Percentiles rank a stretch among this genome's conserved stretches.
phyloP scores from a whole-genome alignment of 2,329 filamentous ascomycete species.

The Fusarium virguliforme region DNA sequence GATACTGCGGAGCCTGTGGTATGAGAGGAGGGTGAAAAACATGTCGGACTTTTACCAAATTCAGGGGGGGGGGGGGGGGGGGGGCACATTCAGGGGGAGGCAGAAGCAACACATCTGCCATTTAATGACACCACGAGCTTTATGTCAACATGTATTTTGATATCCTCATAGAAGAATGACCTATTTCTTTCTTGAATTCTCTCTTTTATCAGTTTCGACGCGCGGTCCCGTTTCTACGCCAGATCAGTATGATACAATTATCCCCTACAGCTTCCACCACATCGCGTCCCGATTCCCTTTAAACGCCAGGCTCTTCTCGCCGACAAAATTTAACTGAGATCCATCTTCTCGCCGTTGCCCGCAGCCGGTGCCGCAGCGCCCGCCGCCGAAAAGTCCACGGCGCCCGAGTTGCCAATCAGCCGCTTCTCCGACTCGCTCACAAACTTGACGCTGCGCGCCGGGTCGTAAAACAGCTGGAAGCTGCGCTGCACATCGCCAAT shows the following conservation, averaged over 20 bases:
- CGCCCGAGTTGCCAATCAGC: conserved; percentile 89
- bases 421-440: conserved; percentile 92
- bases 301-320: conserved; percentile 54
- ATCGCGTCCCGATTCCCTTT: conserved; percentile 38
- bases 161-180: conserved; percentile 29
- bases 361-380: conserved; percentile 33
- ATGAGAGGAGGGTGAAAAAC: neutral
- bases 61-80: no score
- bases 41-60: conserved; percentile 16
- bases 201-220: conserved; percentile 36
- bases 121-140: conserved; percentile 11
- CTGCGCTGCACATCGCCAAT: conserved; percentile 93
- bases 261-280: conserved; percentile 41
- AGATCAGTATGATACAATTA: conserved; percentile 53
- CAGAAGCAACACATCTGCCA: neutral
- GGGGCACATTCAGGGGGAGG: neutral
- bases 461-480: conserved; percentile 95
- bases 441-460: conserved; percentile 89
- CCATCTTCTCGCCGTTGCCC: conserved; percentile 62
- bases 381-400: conserved; percentile 76
- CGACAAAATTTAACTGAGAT: conserved; percentile 58
- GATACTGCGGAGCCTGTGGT: conserved; percentile 8
- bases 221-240: conserved; percentile 48
- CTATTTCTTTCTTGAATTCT: conserved; percentile 25
- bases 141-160: conserved; percentile 12